phyloP scores from a whole-genome alignment of 2,329 filamentous ascomycete species.

The Ampelomyces quisqualis region DNA sequence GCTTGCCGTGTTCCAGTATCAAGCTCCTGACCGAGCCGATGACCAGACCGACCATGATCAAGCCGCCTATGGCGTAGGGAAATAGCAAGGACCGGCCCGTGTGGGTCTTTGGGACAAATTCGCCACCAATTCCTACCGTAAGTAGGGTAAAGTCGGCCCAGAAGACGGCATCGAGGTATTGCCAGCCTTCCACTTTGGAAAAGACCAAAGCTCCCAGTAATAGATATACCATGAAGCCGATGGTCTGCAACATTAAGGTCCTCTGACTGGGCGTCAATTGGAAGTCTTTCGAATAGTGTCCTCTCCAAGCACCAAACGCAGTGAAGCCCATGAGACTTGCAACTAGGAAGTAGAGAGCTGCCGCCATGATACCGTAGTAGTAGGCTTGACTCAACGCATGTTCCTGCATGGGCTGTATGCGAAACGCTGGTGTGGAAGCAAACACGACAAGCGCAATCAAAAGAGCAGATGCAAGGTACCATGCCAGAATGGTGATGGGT shows the following conservation, averaged over 20 bases:
- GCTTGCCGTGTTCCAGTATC: constrained; percentile 53
- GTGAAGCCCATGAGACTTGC: constrained; percentile 57
- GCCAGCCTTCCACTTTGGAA: constrained; percentile 54
- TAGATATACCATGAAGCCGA: constrained; percentile 52
- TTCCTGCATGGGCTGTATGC: constrained; percentile 44
- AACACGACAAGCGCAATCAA: constrained; percentile 55
- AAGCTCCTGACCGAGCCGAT: constrained; percentile 55
- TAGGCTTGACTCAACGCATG: constrained; percentile 58
- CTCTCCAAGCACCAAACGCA: constrained; percentile 55
- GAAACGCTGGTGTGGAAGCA: constrained; percentile 49
- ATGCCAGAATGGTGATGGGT: constrained; percentile 62
- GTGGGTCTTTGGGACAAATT: constrained; percentile 53
- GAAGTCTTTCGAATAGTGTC: constrained; percentile 59
- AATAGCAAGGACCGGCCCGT: constrained; percentile 55
- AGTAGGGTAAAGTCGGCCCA: constrained; percentile 59
- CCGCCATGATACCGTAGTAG: constrained; percentile 62
- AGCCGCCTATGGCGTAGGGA: constrained; percentile 57
- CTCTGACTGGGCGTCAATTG: constrained; percentile 58
- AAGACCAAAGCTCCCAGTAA: constrained; percentile 52
- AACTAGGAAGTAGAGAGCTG: constrained; percentile 58
- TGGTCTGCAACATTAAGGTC: constrained; percentile 57
- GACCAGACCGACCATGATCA: constrained; percentile 57
- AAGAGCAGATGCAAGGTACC: constrained; percentile 56
- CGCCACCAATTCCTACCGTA: constrained; percentile 56
- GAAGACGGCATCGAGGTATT: constrained; percentile 56